Percentiles rank a stretch among this genome's conserved stretches.
phyloP scores from a whole-genome alignment of 2,329 filamentous ascomycete species.

The Fusarium sp. region DNA sequence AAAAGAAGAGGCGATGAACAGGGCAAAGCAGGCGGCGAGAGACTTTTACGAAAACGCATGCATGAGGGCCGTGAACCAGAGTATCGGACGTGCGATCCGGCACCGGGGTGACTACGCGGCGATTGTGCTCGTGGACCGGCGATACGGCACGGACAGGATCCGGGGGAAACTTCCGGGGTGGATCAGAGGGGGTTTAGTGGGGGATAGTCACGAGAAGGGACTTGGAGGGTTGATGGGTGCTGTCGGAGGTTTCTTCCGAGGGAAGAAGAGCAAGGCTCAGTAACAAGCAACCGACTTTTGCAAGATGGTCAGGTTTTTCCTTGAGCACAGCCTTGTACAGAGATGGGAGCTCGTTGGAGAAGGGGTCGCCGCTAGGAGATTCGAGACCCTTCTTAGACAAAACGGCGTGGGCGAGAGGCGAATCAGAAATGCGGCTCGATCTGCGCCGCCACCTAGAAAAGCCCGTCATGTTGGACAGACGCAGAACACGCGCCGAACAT shows the following conservation, averaged over 20 bases:
- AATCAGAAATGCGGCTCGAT: constrained; percentile 23
- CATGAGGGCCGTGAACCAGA: constrained; percentile 98
- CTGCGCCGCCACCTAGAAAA: neutral
- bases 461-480: constrained; percentile 13
- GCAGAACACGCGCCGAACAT: constrained; percentile 40
- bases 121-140: constrained; percentile 85
- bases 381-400: constrained; percentile 36
- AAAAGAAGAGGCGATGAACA: constrained; percentile 44
- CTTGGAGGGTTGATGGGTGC: constrained; percentile 71
- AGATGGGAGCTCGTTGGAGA: constrained; percentile 25
- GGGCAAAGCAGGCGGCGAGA: constrained; percentile 69
- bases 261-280: constrained; percentile 52
- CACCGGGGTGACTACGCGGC: constrained; percentile 91
- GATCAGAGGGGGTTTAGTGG: constrained; percentile 79
- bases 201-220: constrained; percentile 61
- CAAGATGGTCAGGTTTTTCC: neutral
- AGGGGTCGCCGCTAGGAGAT: neutral
- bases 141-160: constrained; percentile 82
- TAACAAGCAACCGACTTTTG: neutral
- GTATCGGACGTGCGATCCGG: constrained; percentile 90
- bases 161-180: constrained; percentile 85
- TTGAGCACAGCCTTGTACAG: constrained; percentile 19
- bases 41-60: constrained; percentile 95
- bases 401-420: constrained; percentile 27
- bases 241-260: constrained; percentile 69